Conservation (phyloP, 2,329 filamentous ascomycete genomes). For the Xylogone sp. region DNA sequence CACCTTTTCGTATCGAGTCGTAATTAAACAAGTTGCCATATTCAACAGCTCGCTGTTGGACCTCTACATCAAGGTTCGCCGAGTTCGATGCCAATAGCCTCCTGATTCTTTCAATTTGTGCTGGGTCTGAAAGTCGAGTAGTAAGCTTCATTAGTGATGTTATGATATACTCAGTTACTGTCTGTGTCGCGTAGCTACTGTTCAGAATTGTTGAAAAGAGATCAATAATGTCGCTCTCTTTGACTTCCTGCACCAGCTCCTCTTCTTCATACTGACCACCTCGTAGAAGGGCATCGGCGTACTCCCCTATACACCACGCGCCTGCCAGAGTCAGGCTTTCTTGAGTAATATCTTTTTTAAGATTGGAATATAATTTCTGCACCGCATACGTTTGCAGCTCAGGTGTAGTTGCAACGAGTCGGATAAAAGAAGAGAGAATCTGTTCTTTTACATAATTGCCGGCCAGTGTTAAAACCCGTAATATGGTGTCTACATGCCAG, state of each 20-base stretch:
- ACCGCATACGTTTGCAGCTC: conserved; percentile 96
- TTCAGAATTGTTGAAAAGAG: conserved; percentile 89
- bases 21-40: conserved; percentile 92
- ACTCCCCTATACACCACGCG: conserved; percentile 97
- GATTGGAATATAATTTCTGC: conserved; percentile 84
- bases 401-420: conserved; percentile 88
- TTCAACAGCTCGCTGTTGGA: conserved; percentile 93
- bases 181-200: conserved; percentile 89
- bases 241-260: conserved; percentile 75
- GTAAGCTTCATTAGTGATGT: conserved; percentile 94
- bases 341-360: conserved; percentile 97
- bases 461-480: conserved; percentile 87
- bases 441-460: conserved; percentile 98
- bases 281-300: conserved; percentile 82
- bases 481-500: conserved; percentile 98
- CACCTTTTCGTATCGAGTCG: conserved; percentile 81
- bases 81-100: conserved; percentile 74
- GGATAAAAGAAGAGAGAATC: conserved; percentile 93
- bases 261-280: conserved; percentile 94
- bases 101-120: conserved; percentile 84
- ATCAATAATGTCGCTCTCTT: conserved; percentile 86
- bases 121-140: conserved; percentile 74
- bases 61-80: conserved; percentile 87
- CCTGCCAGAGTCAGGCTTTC: conserved; percentile 91
- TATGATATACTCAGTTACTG: conserved; percentile 92